A percentile compares a stretch with the other conserved stretches of the same genome.
These are phyloP conservation scores for Trametes polyzona DNA, from an alignment of 1,284 basidiomycete species.

Conservation along the genomic window DNA sequence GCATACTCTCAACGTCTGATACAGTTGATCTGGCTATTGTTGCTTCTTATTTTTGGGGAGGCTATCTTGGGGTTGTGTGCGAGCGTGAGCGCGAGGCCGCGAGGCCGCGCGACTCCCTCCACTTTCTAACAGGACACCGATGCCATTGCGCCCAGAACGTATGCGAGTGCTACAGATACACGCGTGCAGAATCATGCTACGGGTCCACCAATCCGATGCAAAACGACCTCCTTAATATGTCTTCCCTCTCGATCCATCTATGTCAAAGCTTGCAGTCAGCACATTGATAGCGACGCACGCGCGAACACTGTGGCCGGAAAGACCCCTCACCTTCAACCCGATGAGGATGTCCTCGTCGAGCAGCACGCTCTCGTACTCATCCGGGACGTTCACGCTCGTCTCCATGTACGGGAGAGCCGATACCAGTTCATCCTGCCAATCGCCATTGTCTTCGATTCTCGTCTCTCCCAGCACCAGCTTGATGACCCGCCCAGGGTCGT, in stretches of 20 bases:
- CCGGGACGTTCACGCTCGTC: slow-evolving; percentile 28
- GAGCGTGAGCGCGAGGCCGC: too few species aligned
- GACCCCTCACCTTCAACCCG: slow-evolving; percentile 42
- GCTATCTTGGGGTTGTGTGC: too few species aligned
- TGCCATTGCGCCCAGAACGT: neutral
- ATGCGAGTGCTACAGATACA: too few species aligned
- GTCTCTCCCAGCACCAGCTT: slow-evolving; percentile 17
- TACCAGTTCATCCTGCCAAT: slow-evolving; percentile 18
- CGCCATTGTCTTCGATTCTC: slow-evolving; percentile 7
- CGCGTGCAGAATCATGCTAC: neutral
- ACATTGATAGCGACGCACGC: too few species aligned
- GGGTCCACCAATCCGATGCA: slow-evolving; percentile 22
- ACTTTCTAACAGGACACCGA: neutral
- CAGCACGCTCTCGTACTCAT: slow-evolving; percentile 45
- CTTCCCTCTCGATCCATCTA: slow-evolving; percentile 20
- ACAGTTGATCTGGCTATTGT: too few species aligned
- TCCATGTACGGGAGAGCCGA: slow-evolving; percentile 32
- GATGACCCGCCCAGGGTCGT: slow-evolving; percentile 1
- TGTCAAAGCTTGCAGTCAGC: too few species aligned
- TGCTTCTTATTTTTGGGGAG: too few species aligned
- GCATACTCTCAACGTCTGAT: too few species aligned
- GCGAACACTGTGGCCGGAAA: neutral
- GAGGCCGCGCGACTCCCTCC: too few species aligned
- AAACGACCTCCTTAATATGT: slow-evolving; percentile 16
- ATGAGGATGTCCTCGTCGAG: slow-evolving; percentile 54